Evolutionary conservation across 495 filamentous ascomycete species (phyloP), one percentile per base, ranked within the genome.

Genomic region (Annulohypoxylon maeteangense): DNA sequence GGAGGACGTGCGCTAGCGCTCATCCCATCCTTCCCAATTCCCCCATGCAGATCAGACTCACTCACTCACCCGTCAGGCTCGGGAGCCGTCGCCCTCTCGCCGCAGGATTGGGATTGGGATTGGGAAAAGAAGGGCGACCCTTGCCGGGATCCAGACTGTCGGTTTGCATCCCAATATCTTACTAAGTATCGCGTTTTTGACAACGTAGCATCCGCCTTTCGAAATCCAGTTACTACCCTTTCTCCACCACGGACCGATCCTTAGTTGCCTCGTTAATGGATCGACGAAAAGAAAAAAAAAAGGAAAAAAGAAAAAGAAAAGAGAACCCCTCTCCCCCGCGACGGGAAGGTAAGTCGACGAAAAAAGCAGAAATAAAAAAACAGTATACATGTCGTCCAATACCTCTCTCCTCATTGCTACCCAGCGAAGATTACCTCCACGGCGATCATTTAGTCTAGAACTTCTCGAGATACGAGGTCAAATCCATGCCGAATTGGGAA

Each of bases 41-140:
- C 27, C 27, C 58, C 53, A 67, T 67, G 69, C 59, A 63, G 63
- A 72, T 67, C 69, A 63, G 68, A 67, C 69, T 47, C n/a, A n/a
- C n/a, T n/a, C n/a, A n/a, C n/a, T n/a, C n/a, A n/a, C n/a, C n/a
- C 42, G 63, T 40, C 36, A 25, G 31, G 57, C 58, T 62, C 65
- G 65, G 65, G 59, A 59, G 36, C 36, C 14, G 14, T 40, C 36
- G 10, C 12, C 12, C 36, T 40, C 36, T 40, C 36, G 14, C 36
- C 14, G 36, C 36, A 12, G 36, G 36, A 14, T 14, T 14, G 36
- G 14, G 32, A 20, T 10, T 12, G 36, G 36, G 36, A 14, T 14
- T 14, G 36, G 14, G 32, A 20, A 20, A 51, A 51, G 12, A 23
- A 14, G 20, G 7, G 47, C 12, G 23, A 5, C 4, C n/a, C 6